Evolutionary conservation across 73 alveolate species (phyloP).

Genomic region (Paramecium caudatum): DNA sequence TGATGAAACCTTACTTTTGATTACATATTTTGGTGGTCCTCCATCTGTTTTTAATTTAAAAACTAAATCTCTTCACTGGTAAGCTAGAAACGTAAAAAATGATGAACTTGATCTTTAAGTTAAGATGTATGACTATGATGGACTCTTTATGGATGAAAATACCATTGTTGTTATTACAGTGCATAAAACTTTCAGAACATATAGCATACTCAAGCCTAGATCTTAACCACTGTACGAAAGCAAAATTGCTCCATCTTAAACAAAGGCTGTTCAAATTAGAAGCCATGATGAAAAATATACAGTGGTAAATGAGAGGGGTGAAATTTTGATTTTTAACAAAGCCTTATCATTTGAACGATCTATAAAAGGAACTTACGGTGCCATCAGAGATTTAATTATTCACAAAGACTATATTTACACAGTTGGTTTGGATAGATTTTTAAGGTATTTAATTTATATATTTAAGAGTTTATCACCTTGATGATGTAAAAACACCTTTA

Average conservation of each 20-base stretch:
- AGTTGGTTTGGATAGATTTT: constrained; percentile 35
- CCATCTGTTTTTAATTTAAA: constrained; percentile 34
- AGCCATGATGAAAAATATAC: not conserved
- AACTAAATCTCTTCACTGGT: not conserved
- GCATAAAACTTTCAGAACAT: constrained; percentile 20
- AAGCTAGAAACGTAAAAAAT: constrained; percentile 57
- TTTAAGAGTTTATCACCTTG: constrained; percentile 26
- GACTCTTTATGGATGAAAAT: constrained; percentile 29
- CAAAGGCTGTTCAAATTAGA: not conserved
- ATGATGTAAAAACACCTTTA: constrained; percentile 1
- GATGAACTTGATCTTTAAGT: constrained; percentile 55
- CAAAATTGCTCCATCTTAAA: not conserved
- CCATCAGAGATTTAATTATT: not conserved
- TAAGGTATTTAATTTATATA: not conserved
- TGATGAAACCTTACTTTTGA: not conserved
- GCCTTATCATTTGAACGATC: not conserved
- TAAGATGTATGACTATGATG: constrained; percentile 63
- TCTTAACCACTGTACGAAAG: constrained; percentile 22
- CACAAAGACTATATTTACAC: not conserved
- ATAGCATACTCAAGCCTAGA: not conserved
- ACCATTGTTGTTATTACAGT: constrained; percentile 15
- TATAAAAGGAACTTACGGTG: not conserved
- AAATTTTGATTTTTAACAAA: constrained; percentile 12
- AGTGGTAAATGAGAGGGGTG: constrained; percentile 25
- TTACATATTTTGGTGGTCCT: constrained; percentile 42